Base-by-base conservation (phyloP, 164 flowering plant genomes). In the Cinnamomum chago region DNA sequence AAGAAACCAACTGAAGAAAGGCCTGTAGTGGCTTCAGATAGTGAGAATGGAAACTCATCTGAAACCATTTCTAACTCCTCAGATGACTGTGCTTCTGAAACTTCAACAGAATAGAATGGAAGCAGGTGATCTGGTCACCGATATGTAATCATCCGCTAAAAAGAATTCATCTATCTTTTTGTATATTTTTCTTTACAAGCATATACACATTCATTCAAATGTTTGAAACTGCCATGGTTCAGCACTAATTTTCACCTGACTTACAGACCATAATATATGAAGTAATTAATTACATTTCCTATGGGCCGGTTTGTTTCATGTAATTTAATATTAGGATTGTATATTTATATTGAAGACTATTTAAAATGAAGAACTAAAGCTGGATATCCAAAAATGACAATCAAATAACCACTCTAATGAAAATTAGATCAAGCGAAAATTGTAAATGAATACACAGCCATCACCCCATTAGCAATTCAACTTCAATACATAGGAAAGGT, bases 41-140 rank as follows among this genome's bases (percentile, higher is more conserved):
- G 88, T 58, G 97, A 91, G 24, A 90, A 70, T 71, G 89, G 90
- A 27, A 90, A 87, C 80, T 84, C 81, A 27, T 69, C 77, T 30
- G 93, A 92, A 66, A 84, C 93, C 1, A 77, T 74, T 58, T 91
- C 97, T 18, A 93, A 80, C 83, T 89, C 90, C 66, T 68, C 65
- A 28, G 97, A 92, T 75, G 98, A 93, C 82, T 84, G 88, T 22
- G 85, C 92, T 65, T 93, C 97, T 1, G 95, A 90, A 76, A 90
- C 83, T 10, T 79, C 97, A 13, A 50, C 83, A 33, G 95, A 94
- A 67, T 83, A 89, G 67, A 85, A 79, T 72, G 79, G 80, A 58
- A 80, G 69, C 72, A 81, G 73, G 50, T 51, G 22, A 70, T 69
- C 72, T 4, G 62, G 71, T 47, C 18, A 35, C n/a, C 71, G 15